phyloP scores from a whole-genome alignment of 192 early-diverging fungal species.

The Coemansia sp. region DNA sequence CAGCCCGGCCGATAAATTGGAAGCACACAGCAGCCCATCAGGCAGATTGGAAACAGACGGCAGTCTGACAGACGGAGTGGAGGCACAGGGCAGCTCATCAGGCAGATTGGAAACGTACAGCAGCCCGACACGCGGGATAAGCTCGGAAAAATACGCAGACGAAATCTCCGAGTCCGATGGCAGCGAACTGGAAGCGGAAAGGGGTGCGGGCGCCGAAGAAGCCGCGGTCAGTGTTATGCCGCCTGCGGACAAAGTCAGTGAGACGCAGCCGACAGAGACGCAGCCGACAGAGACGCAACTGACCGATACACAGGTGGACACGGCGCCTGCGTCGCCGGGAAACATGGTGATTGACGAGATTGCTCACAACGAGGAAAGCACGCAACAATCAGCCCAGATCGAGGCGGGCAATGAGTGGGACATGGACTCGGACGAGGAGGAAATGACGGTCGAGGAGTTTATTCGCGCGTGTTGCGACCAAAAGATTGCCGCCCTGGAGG shows the following conservation, averaged over 20 bases:
- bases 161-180: neutral
- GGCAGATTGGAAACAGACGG: too few relatives aligned
- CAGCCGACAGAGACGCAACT: neutral
- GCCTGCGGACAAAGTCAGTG: neutral
- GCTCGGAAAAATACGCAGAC: too few relatives aligned
- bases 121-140: too few relatives aligned
- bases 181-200: neutral
- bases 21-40: too few relatives aligned
- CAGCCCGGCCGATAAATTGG: too few relatives aligned
- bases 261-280: neutral
- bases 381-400: conserved; percentile 10
- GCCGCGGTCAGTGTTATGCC: neutral
- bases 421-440: conserved; percentile 35
- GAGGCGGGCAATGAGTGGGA: conserved; percentile 19
- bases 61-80: too few relatives aligned
- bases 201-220: neutral
- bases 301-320: neutral
- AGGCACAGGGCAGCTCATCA: neutral
- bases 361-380: neutral
- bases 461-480: conserved; percentile 49
- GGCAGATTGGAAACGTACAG: too few relatives aligned
- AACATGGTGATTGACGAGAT: conserved; percentile 15
- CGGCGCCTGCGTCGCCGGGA: conserved; percentile 8
- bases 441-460: conserved; percentile 54
- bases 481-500: conserved; percentile 33